phyloP scores from a whole-genome alignment of 192 early-diverging fungal genomes.

The Coemansia sp. region DNA sequence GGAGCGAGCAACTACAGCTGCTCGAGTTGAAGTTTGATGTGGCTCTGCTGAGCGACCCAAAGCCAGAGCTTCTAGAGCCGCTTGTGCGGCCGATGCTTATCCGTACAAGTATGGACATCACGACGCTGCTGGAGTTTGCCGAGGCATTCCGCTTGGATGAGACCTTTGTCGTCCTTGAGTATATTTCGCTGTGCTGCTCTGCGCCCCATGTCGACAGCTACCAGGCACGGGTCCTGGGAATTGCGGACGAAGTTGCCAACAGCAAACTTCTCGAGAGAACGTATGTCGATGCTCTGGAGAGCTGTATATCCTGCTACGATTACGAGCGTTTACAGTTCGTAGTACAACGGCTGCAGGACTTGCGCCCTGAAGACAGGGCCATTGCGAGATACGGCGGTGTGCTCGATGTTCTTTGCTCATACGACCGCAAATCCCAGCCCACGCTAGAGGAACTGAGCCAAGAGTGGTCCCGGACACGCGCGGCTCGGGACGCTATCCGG shows the following conservation, averaged over 20 bases:
- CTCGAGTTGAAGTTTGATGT: conserved; percentile 58
- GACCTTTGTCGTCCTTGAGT: conserved; percentile 40
- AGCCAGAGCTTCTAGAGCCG: conserved; percentile 47
- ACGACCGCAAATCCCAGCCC: conserved; percentile 46
- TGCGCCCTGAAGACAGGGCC: conserved; percentile 42
- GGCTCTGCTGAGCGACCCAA: conserved; percentile 44
- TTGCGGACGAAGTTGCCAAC: conserved; percentile 51
- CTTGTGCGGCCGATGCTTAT: conserved; percentile 56
- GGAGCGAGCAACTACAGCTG: conserved; percentile 61
- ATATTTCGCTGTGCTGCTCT: conserved; percentile 37
- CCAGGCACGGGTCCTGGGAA: conserved; percentile 49
- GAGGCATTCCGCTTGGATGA: conserved; percentile 51
- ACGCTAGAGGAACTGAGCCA: conserved; percentile 46
- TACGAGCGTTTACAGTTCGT: conserved; percentile 63
- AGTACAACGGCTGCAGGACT: conserved; percentile 46
- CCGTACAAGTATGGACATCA: conserved; percentile 56
- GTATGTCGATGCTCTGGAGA: conserved; percentile 46
- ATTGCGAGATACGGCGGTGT: conserved; percentile 40
- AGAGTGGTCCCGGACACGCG: conserved; percentile 20
- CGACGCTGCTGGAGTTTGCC: conserved; percentile 60
- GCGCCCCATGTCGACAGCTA: conserved; percentile 28
- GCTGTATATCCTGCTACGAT: conserved; percentile 54
- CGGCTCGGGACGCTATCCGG: conserved; percentile 5
- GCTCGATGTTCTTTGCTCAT: conserved; percentile 52
- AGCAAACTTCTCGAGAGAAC: conserved; percentile 49